Base-by-base conservation (phyloP, 805 yeast species). In the Yamadazyma paraphyllophila region DNA sequence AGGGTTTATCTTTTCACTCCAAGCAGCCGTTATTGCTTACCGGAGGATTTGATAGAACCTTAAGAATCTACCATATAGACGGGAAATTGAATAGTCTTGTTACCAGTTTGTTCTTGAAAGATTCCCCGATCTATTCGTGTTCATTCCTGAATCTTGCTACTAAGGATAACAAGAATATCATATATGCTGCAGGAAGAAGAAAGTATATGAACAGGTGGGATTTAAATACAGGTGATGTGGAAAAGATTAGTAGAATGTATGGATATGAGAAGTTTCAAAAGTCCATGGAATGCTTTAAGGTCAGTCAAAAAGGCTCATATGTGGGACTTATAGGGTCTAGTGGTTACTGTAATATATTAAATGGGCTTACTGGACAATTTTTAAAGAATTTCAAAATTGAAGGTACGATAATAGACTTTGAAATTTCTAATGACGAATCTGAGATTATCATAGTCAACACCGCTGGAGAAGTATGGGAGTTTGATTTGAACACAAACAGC, bases 161-260 rank as follows among this genome's bases (percentile, higher is more conserved):
- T 7, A 46, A 44, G 25, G 58, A 55, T 33, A 45, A 70, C 66
- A 46, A 49, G 27, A 76, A 71, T 58, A 70, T 74, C 54, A 81
- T 92, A 8, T 84, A 80, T 60, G 87, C 95, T 2, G 96, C 86
- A 50, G 99, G 98, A 48, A 81, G 97, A 68, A 81, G 99, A 70
- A 77, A 88, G 47, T 91, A 84, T 61, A 83, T 94, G 88, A 88
- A 86, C 67, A 83, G 89, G 40, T 91, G 98, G 96, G 91, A 90
- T 63, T 72, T 94, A 41, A 61, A 63, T 43, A 69, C 77, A 1
- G 90, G 92, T 10, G 74, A 71, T 14, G 81, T 90, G 36, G 96
- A 90, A 53, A 94, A 91, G 66, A 81, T 94, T 34, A 80, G 87
- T 44, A 80, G 97, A 65, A 67, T 92, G 75, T 92, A 91, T 62